A percentile compares a stretch with the other conserved stretches of the same genome.
Conservation (phyloP, 2,329 filamentous ascomycete genomes). For the Emmonsia crescens region DNA sequence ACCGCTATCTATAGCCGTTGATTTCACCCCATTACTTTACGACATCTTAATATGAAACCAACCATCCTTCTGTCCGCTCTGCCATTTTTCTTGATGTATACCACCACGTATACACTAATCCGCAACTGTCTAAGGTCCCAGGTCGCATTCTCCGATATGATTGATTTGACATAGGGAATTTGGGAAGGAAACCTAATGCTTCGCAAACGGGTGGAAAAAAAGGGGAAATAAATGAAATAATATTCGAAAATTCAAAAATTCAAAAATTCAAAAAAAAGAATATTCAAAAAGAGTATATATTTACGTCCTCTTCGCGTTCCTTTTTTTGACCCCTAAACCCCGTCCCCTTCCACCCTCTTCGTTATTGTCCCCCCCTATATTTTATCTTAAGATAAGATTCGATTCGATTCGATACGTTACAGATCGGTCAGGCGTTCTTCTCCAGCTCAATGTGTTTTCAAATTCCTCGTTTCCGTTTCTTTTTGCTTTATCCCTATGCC, state of each 20-base stretch:
- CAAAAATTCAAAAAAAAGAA: not conserved
- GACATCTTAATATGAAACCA: not conserved
- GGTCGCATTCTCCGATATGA: not conserved
- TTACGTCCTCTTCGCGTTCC: not conserved
- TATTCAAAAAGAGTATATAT: not conserved
- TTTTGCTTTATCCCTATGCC: not conserved
- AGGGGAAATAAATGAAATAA: not conserved
- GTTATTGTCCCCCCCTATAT: not conserved
- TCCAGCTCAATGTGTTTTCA: not conserved
- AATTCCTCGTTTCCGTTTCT: not conserved
- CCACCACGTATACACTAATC: not conserved
- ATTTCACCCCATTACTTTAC: not conserved
- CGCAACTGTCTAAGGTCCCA: not conserved
- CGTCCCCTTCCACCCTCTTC: too few relatives aligned
- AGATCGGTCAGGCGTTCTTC: not conserved
- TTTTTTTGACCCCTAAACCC: too few relatives aligned
- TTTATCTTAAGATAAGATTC: not conserved
- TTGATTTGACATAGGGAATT: not conserved
- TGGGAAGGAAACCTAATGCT: not conserved
- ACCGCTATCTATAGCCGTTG: not conserved
- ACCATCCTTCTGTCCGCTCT: not conserved
- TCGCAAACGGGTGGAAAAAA: not conserved
- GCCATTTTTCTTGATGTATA: not conserved
- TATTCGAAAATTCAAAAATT: not conserved
- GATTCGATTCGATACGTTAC: not conserved